Evolutionary conservation across 2,329 filamentous ascomycete species (phyloP), one percentile per base, ranked within the genome.

Genomic region (Tolypocladium ophioglossoides): DNA sequence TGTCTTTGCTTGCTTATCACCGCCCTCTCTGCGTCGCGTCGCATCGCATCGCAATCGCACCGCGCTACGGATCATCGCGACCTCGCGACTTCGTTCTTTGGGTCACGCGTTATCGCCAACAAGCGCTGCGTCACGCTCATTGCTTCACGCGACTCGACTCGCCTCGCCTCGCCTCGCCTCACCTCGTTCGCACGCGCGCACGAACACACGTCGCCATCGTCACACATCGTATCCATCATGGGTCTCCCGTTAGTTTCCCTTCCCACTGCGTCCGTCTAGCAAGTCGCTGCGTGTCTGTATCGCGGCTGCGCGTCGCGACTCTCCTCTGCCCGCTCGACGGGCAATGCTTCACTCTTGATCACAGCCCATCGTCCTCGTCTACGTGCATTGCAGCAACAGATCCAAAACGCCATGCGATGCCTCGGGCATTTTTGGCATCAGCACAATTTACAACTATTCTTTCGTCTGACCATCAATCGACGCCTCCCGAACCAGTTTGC

Each of bases 231-330:
- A 30, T 53, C n/a, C 61, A 63, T 47, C 51, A 77, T 77, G 74
- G 74, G 74, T 63, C 74, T 76, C 51, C 74, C 74, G 74, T 77
- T 72, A 74, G 74, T 74, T 55, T 56, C 57, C 54, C 59, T 58
- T 12, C 48, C 32, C 16, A 9, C 27, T 30, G 9, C 4, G 8
- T 5, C 11, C n/a, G 12, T 24, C 41, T 20, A 6, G 2, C 18
- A 30, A 34, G 27, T 34, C 38, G 8, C 18, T 34, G 27, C 44
- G 44, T 12, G 44, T 14, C 18, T 37, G 18, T 37, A 27, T 24
- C 32, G 16, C 24, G 8, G 24, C 10, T 32, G 44, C 27, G 10
- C 44, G 5, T 9, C 27, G 20, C 4, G 8, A n/a, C 18, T 47
- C 24, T 49, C 18, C 7, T 18, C 18, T 35, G 18, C 30, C 20